Evolutionary conservation across 805 yeast species (phyloP).

Genomic region (Wickerhamomyces strasburgensis): DNA sequence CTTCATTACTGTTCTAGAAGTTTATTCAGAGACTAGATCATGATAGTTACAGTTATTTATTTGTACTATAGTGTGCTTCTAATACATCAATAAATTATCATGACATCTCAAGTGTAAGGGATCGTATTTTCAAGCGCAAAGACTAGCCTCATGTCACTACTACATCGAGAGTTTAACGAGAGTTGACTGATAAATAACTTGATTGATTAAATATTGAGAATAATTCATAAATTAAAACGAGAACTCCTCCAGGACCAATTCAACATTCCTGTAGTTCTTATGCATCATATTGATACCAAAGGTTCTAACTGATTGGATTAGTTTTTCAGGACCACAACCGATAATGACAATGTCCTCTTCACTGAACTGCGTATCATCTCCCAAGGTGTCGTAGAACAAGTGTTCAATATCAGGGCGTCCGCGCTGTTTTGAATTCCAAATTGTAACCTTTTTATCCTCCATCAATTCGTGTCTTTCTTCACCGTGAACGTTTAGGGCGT

Average conservation of each 20-base stretch:
- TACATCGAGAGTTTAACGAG: too few species aligned
- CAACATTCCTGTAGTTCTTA: conserved; percentile 6
- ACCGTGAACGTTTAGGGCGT: neutral
- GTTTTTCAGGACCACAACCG: conserved; percentile 23
- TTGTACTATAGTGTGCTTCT: too few species aligned
- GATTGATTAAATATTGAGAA: too few species aligned
- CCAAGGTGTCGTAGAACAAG: conserved; percentile 10
- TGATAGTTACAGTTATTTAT: too few species aligned
- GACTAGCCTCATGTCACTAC: too few species aligned
- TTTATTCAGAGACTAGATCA: conserved; percentile 18
- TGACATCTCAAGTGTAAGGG: too few species aligned
- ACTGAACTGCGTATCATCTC: conserved; percentile 1
- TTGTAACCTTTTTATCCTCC: conserved; percentile 1
- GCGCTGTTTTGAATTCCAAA: conserved; percentile 17
- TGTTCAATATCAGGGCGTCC: conserved; percentile 20
- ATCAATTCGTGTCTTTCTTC: neutral
- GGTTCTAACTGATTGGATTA: conserved; percentile 20
- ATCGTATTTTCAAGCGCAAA: too few species aligned
- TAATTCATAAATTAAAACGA: conserved; percentile 10
- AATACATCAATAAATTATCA: too few species aligned
- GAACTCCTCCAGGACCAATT: conserved; percentile 21
- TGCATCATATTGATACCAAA: conserved; percentile 12
- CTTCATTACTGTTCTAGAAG: conserved; percentile 19
- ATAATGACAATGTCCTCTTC: conserved; percentile 12
- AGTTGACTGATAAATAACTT: too few species aligned